Evolutionary conservation across 2,329 filamentous ascomycete species (phyloP).

Genomic region (Colletotrichum phormii): DNA sequence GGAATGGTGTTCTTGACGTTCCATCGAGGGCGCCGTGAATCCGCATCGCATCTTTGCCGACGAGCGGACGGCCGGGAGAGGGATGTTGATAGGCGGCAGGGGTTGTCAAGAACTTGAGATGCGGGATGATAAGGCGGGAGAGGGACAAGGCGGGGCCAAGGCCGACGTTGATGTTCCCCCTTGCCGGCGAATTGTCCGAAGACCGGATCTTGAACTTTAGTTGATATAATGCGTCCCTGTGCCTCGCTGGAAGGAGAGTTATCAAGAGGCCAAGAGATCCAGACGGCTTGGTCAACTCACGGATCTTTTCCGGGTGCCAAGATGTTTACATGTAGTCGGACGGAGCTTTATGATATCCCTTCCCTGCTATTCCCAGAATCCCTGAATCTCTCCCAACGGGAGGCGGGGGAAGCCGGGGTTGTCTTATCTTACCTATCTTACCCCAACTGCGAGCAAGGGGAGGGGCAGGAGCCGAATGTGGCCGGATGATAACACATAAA

Average conservation of each 20-base stretch:
- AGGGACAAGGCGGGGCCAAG: slow-evolving; percentile 1
- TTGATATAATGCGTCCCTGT: neutral
- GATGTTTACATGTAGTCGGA: neutral
- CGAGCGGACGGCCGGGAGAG: neutral
- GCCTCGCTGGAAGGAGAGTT: neutral
- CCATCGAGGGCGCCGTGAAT: slow-evolving; percentile 10
- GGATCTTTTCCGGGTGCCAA: neutral
- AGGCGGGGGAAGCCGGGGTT: slow-evolving; percentile 4
- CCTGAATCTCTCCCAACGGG: neutral
- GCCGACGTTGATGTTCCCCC: neutral
- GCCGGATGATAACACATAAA: slow-evolving; percentile 2
- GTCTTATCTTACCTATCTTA: slow-evolving; percentile 14
- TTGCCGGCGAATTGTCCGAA: neutral
- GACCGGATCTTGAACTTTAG: neutral
- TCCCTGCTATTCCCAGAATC: neutral
- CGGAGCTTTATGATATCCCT: neutral
- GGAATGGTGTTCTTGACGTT: slow-evolving; percentile 16
- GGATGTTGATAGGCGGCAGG: neutral
- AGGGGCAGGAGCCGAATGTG: neutral
- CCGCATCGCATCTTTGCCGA: slow-evolving; percentile 14
- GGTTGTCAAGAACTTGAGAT: neutral
- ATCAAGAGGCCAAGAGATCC: neutral
- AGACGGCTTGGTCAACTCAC: neutral
- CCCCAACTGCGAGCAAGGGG: neutral
- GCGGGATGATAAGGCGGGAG: slow-evolving; percentile 17